phyloP scores from a whole-genome alignment of 305 asterid genomes.

The Petunia hybrid region DNA sequence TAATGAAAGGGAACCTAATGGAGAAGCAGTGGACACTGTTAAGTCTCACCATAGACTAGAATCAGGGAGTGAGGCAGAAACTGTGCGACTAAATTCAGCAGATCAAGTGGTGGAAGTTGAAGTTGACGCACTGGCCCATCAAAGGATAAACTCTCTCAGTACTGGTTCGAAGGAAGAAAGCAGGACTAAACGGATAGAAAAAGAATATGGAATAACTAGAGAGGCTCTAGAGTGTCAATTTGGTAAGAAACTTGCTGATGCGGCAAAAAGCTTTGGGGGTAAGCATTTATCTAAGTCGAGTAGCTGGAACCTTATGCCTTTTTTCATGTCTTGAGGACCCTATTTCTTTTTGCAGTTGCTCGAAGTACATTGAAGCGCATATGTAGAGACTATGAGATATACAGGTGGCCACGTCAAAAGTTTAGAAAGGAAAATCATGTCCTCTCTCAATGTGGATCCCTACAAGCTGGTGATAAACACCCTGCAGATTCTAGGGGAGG shows the following conservation, averaged over 20 bases:
- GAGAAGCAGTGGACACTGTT: too few relatives aligned
- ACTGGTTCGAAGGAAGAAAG: too few relatives aligned
- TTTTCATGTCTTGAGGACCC: too few relatives aligned
- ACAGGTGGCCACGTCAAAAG: conserved; percentile 31
- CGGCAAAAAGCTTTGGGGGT: conserved; percentile 31
- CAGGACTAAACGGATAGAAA: not conserved
- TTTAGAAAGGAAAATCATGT: too few relatives aligned
- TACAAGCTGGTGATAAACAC: too few relatives aligned
- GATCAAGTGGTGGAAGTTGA: not conserved
- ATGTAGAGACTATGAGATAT: not conserved
- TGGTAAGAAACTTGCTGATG: conserved; percentile 35
- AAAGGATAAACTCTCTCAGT: not conserved
- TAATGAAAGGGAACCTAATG: too few relatives aligned
- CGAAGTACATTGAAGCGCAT: conserved; percentile 36
- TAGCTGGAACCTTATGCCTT: too few relatives aligned
- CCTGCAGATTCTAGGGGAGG: not conserved
- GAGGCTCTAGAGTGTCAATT: conserved; percentile 34
- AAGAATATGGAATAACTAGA: not conserved
- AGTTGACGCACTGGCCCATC: not conserved
- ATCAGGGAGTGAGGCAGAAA: not conserved
- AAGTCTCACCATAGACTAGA: too few relatives aligned
- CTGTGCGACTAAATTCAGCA: not conserved
- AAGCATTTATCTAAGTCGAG: not conserved
- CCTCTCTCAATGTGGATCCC: too few relatives aligned
- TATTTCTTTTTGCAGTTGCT: conserved; percentile 9